Conservation (phyloP, 148 eudicot species). For the Fagopyrum homotropicum region DNA sequence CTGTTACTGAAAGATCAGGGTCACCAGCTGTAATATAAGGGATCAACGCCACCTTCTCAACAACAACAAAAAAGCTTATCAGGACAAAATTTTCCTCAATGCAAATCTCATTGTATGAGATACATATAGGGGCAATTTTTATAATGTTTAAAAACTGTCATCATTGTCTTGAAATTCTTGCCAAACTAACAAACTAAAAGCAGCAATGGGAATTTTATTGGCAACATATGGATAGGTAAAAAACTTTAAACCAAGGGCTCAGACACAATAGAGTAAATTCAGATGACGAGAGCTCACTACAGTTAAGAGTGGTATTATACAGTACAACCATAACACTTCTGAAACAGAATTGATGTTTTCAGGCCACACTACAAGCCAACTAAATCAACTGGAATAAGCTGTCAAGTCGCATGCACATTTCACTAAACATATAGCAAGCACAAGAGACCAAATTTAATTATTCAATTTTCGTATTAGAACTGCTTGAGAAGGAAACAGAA, state of each 20-base stretch:
- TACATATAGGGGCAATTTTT: not conserved
- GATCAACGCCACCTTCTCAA: constrained; percentile 74
- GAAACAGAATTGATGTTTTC: not conserved
- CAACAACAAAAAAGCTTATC: constrained; percentile 14
- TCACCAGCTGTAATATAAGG: constrained; percentile 95
- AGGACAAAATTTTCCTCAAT: not conserved
- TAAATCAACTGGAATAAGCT: not conserved
- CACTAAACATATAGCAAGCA: not conserved
- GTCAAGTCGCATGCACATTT: not conserved
- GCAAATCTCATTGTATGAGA: not conserved
- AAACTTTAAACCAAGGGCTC: not conserved
- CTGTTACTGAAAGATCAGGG: constrained; percentile 87
- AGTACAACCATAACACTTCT: not conserved
- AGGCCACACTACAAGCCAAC: not conserved
- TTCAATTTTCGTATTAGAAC: not conserved
- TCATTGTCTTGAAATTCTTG: not conserved
- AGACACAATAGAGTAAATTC: not conserved
- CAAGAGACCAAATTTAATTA: not conserved
- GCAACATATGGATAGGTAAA: not conserved
- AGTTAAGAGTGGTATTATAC: not conserved
- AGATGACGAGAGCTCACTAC: not conserved
- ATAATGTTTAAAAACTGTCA: not conserved
- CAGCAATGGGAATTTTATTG: not conserved
- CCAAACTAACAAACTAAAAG: not conserved
- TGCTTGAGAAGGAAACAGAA: not conserved